phyloP scores from a whole-genome alignment of 2,329 filamentous ascomycete species.

The Bipolaris cookei region DNA sequence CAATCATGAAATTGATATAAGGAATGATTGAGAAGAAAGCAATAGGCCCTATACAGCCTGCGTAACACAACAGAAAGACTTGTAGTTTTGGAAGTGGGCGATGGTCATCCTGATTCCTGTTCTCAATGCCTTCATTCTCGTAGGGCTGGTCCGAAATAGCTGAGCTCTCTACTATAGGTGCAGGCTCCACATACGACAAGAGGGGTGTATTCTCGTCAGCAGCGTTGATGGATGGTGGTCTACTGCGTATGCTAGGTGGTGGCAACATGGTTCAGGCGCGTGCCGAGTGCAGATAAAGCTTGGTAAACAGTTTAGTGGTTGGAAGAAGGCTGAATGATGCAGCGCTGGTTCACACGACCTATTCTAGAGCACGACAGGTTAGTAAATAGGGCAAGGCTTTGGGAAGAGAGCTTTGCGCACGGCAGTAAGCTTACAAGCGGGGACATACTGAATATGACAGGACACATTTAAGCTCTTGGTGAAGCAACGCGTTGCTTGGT shows the following conservation, averaged over 20 bases:
- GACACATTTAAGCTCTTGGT: constrained; percentile 1
- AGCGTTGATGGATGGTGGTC: not conserved
- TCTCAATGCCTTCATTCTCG: not conserved
- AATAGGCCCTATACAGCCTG: constrained; percentile 74
- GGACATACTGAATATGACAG: not conserved
- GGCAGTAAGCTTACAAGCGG: not conserved
- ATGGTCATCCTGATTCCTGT: constrained; percentile 15
- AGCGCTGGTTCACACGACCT: not conserved
- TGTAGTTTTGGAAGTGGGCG: constrained; percentile 55
- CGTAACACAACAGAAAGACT: constrained; percentile 75
- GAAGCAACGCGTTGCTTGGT: constrained; percentile 9
- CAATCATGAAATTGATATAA: constrained; percentile 79
- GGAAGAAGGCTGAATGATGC: not conserved
- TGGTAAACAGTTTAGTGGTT: not conserved
- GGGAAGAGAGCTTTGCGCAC: not conserved
- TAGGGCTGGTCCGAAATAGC: not conserved
- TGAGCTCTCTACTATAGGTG: constrained; percentile 22
- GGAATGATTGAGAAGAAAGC: constrained; percentile 86
- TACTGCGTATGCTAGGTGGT: not conserved
- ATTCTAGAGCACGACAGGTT: not conserved
- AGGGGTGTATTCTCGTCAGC: constrained; percentile 42
- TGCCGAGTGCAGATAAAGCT: not conserved
- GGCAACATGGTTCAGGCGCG: constrained; percentile 4
- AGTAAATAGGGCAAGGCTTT: not conserved
- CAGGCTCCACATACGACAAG: constrained; percentile 26